These are phyloP conservation scores for Tulasnella sp. DNA, from an alignment of 768 basidiomycete genomes.

Conservation along the genomic window DNA sequence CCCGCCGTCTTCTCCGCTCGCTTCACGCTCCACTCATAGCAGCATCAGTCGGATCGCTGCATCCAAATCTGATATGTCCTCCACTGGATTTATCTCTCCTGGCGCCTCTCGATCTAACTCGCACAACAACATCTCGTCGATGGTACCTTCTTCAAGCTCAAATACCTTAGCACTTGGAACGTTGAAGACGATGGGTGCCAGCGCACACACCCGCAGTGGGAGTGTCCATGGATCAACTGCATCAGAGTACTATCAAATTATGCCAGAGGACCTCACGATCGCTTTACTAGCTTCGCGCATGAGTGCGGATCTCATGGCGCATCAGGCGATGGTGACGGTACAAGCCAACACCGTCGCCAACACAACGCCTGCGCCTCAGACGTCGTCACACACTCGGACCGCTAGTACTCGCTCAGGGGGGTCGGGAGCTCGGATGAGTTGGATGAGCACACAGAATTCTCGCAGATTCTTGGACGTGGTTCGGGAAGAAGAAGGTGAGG, in stretches of 20 bases:
- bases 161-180: background rate
- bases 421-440: background rate
- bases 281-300: background rate
- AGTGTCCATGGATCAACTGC: background rate
- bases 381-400: too few relatives aligned
- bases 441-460: background rate
- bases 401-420: background rate
- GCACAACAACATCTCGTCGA: background rate
- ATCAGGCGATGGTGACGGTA: background rate
- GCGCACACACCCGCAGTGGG: background rate
- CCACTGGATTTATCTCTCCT: background rate
- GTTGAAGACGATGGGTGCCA: too few relatives aligned
- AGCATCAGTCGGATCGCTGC: background rate
- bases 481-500: constrained; percentile 7
- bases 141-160: background rate
- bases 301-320: background rate
- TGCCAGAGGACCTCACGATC: constrained; percentile 3
- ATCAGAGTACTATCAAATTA: background rate
- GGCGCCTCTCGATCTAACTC: constrained; percentile 7
- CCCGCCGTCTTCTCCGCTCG: constrained; percentile 1
- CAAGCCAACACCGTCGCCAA: background rate
- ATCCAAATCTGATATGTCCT: background rate
- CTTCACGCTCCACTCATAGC: constrained; percentile 5
- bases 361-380: background rate
- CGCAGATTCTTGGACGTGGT: constrained; percentile 8